Evolutionary conservation across 805 yeast species (phyloP).

Genomic region (Ogataea degrootiae): DNA sequence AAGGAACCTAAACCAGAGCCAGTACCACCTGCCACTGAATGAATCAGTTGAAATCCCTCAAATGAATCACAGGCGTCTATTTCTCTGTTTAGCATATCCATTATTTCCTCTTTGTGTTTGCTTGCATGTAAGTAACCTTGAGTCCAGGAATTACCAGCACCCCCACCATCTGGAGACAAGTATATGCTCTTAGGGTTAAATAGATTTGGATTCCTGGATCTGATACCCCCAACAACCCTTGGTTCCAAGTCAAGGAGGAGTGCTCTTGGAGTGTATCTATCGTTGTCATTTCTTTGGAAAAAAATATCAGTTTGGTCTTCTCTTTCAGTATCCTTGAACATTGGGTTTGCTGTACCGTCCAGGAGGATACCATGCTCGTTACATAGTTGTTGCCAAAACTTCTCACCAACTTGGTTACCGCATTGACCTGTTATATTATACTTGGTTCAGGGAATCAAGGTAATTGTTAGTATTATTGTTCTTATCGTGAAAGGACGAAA

Average conservation of each 20-base stretch:
- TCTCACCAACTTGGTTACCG: slow-evolving; percentile 92
- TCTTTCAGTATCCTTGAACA: slow-evolving; percentile 31
- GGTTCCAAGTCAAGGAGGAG: slow-evolving; percentile 87
- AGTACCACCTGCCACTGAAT: slow-evolving; percentile 97
- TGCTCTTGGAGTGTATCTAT: slow-evolving; percentile 85
- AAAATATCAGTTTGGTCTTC: slow-evolving; percentile 81
- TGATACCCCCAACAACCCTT: slow-evolving; percentile 66
- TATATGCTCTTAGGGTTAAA: slow-evolving; percentile 82
- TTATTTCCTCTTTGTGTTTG: slow-evolving; percentile 61
- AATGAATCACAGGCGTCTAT: slow-evolving; percentile 84
- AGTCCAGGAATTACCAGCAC: slow-evolving; percentile 97
- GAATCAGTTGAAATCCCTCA: slow-evolving; percentile 86
- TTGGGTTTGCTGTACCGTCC: slow-evolving; percentile 51
- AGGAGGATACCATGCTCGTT: slow-evolving; percentile 77
- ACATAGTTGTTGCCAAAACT: slow-evolving; percentile 88
- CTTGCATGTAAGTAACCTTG: slow-evolving; percentile 79
- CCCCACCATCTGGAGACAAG: slow-evolving; percentile 74
- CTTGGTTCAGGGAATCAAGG: neutral
- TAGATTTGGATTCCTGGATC: slow-evolving; percentile 45
- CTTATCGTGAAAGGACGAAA: neutral
- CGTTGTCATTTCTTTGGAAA: slow-evolving; percentile 64
- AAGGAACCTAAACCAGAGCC: slow-evolving; percentile 94
- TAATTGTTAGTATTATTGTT: slow-evolving; percentile 7
- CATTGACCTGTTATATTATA: slow-evolving; percentile 62
- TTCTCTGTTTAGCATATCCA: slow-evolving; percentile 84